These are phyloP conservation scores for Flaveria ramosissima DNA, from an alignment of 129 eudicot species.

Conservation along the genomic window DNA sequence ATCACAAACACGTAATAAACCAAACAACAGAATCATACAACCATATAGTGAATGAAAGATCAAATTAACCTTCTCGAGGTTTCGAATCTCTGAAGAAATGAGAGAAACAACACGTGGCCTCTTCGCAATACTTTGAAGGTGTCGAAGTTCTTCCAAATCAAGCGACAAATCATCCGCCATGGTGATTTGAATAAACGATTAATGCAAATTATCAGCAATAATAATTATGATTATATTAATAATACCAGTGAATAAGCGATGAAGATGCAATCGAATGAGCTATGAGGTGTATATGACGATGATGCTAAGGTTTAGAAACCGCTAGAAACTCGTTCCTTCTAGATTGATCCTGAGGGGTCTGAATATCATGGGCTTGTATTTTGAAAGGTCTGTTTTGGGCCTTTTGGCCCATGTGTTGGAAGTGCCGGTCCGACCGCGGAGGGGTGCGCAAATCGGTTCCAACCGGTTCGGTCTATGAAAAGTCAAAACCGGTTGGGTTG, in stretches of 20 bases:
- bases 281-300: neutral
- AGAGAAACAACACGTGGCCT: slow-evolving; percentile 77
- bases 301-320: slow-evolving; percentile 18
- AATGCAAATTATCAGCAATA: too few relatives aligned
- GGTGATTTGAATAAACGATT: neutral
- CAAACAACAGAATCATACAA: neutral
- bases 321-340: slow-evolving; percentile 17
- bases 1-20: neutral
- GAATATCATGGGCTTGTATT: neutral
- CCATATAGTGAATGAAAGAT: neutral
- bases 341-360: slow-evolving; percentile 16
- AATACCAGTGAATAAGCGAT: neutral
- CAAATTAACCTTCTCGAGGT: slow-evolving; percentile 54
- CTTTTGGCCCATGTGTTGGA: neutral
- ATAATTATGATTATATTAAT: too few relatives aligned
- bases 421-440: too few relatives aligned
- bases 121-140: slow-evolving; percentile 69
- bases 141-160: slow-evolving; percentile 80
- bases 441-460: too few relatives aligned
- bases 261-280: neutral
- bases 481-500: too few relatives aligned
- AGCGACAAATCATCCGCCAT: slow-evolving; percentile 76
- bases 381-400: neutral
- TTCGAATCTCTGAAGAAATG: slow-evolving; percentile 62
- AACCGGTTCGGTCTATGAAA: too few relatives aligned